These are phyloP conservation scores for Prunus persica DNA, from an alignment of 306 rosid genomes.

Conservation along the genomic window Prunus_persica_NCBIv2 NC_034014.1:6835001-6835500, in stretches of 20 bases:
- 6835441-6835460: not conserved
- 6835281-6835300: not conserved
- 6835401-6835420: not conserved
- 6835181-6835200: not conserved
- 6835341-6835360: not conserved
- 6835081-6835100: no score
- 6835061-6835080: no score
- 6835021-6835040: no score
- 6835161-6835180: not conserved
- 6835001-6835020: no score
- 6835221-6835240: not conserved
- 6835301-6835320: not conserved
- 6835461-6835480: not conserved
- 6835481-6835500: slow-evolving; percentile 13
- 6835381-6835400: no score
- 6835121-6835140: not conserved
- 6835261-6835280: slow-evolving; percentile 9
- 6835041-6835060: no score
- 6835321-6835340: not conserved
- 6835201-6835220: not conserved
- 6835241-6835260: not conserved
- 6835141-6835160: not conserved
- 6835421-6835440: not conserved
- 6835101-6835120: not conserved
- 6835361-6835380: not conserved